Evolutionary conservation across 1,139 yeast genomes (phyloP).

Genomic region (Geotrichum bryndzae): DNA sequence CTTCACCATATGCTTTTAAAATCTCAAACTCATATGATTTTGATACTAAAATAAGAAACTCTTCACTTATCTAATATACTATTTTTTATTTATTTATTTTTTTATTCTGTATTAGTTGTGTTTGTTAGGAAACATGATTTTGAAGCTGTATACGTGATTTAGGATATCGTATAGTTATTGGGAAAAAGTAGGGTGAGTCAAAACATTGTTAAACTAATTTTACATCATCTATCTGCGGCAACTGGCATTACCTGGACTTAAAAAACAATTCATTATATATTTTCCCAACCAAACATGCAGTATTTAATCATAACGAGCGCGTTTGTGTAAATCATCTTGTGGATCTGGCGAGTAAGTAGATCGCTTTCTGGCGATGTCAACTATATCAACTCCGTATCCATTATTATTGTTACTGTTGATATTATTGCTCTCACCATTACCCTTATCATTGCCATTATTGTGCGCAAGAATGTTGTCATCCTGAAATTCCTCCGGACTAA

Average conservation of each 20-base stretch:
- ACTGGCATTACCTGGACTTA: background rate
- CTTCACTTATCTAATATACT: too few relatives aligned
- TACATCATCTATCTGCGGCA: background rate
- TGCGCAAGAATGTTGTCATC: background rate
- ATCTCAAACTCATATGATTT: too few relatives aligned
- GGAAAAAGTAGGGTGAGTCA: too few relatives aligned
- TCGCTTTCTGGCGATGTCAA: background rate
- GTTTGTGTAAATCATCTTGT: background rate
- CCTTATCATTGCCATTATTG: background rate
- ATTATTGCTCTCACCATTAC: background rate
- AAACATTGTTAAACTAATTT: background rate
- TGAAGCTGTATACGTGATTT: too few relatives aligned
- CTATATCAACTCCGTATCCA: background rate
- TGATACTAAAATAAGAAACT: too few relatives aligned
- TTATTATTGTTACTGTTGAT: background rate
- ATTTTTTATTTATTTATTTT: too few relatives aligned
- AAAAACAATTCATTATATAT: background rate
- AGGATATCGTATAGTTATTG: too few relatives aligned
- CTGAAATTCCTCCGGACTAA: constrained; percentile 16
- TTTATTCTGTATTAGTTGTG: too few relatives aligned
- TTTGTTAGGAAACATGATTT: too few relatives aligned
- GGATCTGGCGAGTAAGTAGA: background rate
- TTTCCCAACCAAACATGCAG: background rate
- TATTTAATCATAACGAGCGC: background rate
- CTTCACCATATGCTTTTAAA: too few relatives aligned